phyloP scores from a whole-genome alignment of 768 basidiomycete species.

The Lepiota venenata region DNA sequence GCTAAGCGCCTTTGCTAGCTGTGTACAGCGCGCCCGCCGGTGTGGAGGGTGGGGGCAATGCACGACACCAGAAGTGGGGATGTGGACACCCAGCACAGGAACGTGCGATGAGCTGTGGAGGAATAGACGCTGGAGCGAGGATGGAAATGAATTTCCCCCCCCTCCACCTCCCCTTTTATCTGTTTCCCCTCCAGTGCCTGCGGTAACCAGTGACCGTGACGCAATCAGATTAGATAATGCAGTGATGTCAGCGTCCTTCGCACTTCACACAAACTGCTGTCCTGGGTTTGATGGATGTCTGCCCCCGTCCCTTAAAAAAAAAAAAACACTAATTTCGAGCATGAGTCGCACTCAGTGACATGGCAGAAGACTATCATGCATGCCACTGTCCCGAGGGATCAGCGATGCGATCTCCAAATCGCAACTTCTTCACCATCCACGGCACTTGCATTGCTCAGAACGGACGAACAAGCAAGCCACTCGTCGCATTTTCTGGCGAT shows the following conservation, averaged over 20 bases:
- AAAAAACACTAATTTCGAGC: background rate
- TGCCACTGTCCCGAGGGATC: background rate
- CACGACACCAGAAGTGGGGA: no score
- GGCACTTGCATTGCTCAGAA: background rate
- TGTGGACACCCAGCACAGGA: no score
- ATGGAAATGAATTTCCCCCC: no score
- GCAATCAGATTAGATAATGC: no score
- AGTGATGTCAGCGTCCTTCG: no score
- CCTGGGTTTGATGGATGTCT: background rate
- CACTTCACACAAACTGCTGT: background rate
- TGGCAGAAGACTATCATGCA: background rate
- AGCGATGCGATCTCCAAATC: background rate
- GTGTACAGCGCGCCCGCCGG: no score
- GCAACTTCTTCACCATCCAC: background rate
- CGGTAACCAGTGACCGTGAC: no score
- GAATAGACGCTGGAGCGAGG: no score
- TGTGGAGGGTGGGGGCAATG: no score
- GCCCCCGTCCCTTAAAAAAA: background rate
- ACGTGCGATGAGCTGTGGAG: no score
- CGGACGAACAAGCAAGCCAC: background rate
- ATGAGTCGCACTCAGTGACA: conserved; percentile 6
- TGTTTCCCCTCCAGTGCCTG: no score
- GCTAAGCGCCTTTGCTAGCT: background rate
- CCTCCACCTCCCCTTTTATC: no score
- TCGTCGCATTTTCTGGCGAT: background rate